A percentile compares a stretch with the other conserved stretches of the same genome.
These are phyloP conservation scores for Leersia perrieri DNA, from an alignment of 176 grass and related monocot genomes.

Conservation along the genomic window DNA sequence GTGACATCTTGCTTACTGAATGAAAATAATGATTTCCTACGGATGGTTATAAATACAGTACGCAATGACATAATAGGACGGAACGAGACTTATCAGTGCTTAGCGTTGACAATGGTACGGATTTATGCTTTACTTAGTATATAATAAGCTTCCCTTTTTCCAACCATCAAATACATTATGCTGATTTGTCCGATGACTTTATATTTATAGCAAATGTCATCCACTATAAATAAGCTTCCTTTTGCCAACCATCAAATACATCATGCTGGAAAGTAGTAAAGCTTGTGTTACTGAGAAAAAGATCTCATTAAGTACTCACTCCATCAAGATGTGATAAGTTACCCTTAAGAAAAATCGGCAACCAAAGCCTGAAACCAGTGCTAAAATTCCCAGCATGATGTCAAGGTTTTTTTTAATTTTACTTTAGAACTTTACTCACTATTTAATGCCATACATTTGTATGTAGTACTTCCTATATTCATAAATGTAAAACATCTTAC, in stretches of 20 bases:
- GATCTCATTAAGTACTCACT: not conserved
- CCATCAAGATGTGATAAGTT: slow-evolving; percentile 4
- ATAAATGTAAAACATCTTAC: not conserved
- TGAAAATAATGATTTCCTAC: slow-evolving; percentile 93
- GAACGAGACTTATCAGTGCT: slow-evolving; percentile 96
- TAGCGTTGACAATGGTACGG: slow-evolving; percentile 97
- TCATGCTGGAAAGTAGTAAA: not conserved
- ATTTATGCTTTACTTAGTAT: slow-evolving; percentile 24
- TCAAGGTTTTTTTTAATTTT: slow-evolving; percentile 2
- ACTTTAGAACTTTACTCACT: not conserved
- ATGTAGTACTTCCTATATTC: not conserved
- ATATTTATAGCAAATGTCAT: too few relatives aligned
- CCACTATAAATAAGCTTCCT: slow-evolving; percentile 10
- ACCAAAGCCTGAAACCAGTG: not conserved
- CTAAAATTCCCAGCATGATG: not conserved
- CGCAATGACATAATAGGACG: slow-evolving; percentile 98
- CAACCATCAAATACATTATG: not conserved
- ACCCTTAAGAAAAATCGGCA: not conserved
- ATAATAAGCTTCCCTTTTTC: slow-evolving; percentile 4
- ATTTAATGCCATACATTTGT: slow-evolving; percentile 7
- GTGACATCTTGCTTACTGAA: slow-evolving; percentile 95
- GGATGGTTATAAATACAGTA: slow-evolving; percentile 99
- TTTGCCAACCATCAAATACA: not conserved
- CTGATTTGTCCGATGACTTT: too few relatives aligned
- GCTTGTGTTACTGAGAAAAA: not conserved